phyloP scores from a whole-genome alignment of 2,329 filamentous ascomycete species.

The Botrytis tulipae region DNA sequence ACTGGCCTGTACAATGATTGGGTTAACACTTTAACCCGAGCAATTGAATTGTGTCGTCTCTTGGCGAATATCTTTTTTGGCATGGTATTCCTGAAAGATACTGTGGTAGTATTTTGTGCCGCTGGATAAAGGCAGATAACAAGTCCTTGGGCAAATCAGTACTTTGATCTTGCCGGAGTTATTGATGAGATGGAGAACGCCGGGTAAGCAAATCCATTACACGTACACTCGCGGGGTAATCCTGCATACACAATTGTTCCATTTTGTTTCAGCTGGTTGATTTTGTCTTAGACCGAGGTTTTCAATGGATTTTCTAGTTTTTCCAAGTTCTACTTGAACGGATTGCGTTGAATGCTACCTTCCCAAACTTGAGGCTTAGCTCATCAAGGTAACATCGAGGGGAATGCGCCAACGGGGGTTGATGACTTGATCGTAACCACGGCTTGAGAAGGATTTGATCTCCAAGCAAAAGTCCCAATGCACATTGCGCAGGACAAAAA shows the following conservation, averaged over 20 bases:
- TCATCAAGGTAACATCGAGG: neutral
- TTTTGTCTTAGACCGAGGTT: neutral
- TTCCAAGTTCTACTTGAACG: neutral
- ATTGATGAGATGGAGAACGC: neutral
- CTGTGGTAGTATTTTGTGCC: neutral
- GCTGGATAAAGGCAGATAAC: neutral
- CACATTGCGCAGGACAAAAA: neutral
- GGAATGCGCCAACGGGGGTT: neutral
- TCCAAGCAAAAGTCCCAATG: neutral
- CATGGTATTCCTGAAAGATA: neutral
- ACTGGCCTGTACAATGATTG: neutral
- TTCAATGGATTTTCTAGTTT: neutral
- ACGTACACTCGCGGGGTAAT: neutral
- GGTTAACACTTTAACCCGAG: neutral
- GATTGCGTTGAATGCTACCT: neutral
- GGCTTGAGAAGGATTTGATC: neutral
- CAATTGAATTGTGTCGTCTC: neutral
- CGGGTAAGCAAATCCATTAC: conserved; percentile 3
- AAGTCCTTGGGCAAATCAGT: neutral
- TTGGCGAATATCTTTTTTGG: neutral
- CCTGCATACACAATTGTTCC: neutral
- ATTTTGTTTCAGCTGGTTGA: neutral
- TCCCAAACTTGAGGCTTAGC: neutral
- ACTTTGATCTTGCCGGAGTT: neutral
- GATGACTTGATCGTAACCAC: neutral